A percentile compares a stretch with the other conserved stretches of the same genome.
phyloP scores from a whole-genome alignment of 192 early-diverging fungal species.

The Funneliformis mosseae region DNA sequence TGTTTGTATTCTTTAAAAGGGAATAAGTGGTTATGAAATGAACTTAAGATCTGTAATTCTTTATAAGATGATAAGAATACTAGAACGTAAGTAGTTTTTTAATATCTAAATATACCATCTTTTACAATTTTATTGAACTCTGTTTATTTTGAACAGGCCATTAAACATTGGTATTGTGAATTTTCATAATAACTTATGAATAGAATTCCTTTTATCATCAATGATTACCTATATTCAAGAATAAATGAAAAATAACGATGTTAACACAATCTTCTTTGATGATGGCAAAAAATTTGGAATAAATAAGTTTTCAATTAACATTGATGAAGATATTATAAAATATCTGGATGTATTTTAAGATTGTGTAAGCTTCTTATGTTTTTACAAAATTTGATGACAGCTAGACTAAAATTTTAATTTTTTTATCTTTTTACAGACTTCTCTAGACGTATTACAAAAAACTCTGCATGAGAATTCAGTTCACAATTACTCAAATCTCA shows the following conservation, averaged over 20 bases:
- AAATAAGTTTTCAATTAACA: neutral
- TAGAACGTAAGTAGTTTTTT: too few relatives aligned
- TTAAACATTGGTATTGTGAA: too few relatives aligned
- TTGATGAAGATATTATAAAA: neutral
- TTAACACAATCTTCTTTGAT: neutral
- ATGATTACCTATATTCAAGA: too few relatives aligned
- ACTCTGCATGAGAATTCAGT: neutral
- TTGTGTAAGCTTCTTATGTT: conserved; percentile 3
- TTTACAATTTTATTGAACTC: too few relatives aligned
- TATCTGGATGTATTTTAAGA: neutral
- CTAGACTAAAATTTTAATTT: neutral
- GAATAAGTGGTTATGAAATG: too few relatives aligned
- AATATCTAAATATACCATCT: too few relatives aligned
- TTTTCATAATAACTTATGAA: too few relatives aligned
- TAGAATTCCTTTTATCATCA: too few relatives aligned
- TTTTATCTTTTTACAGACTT: neutral
- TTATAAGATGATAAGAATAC: too few relatives aligned
- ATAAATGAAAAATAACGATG: neutral
- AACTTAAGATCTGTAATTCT: too few relatives aligned
- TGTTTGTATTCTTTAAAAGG: too few relatives aligned
- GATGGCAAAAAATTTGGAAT: neutral
- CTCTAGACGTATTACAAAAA: neutral
- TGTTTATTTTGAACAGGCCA: too few relatives aligned
- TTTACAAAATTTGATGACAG: neutral
- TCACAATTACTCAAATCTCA: neutral